Percentiles rank a stretch among this genome's conserved stretches.
Evolutionary conservation across 1,284 basidiomycete species (phyloP).

Genomic region (Heterobasidion annosum): DNA sequence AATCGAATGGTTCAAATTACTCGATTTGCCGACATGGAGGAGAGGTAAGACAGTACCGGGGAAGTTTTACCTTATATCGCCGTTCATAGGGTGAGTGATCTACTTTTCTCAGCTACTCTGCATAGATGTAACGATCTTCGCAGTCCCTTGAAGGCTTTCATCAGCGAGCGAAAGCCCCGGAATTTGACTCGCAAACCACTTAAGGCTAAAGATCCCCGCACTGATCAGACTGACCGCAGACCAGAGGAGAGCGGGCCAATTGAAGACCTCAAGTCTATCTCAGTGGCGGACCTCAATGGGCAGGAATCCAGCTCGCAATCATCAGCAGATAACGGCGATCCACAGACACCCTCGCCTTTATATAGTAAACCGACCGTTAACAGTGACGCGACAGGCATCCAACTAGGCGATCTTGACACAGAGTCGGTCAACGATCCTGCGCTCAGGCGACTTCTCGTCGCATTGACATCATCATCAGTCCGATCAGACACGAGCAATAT

Average conservation of each 20-base stretch:
- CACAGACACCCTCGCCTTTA: constrained; percentile 54
- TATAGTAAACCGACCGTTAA: constrained; percentile 30
- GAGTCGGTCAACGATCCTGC: constrained; percentile 40
- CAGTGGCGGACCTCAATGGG: constrained; percentile 20
- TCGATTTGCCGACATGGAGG: constrained; percentile 92
- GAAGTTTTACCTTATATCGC: constrained; percentile 94
- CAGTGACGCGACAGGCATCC: constrained; percentile 15
- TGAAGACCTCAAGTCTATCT: constrained; percentile 11
- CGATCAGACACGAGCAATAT: constrained; percentile 8
- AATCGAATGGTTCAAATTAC: constrained; percentile 93
- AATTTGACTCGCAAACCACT: constrained; percentile 19
- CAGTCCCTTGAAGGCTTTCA: constrained; percentile 61
- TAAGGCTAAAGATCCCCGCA: constrained; percentile 15
- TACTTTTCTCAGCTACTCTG: constrained; percentile 5
- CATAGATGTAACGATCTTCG: neutral
- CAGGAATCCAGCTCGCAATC: constrained; percentile 62
- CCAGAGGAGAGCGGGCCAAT: constrained; percentile 9
- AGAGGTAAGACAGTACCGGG: constrained; percentile 64
- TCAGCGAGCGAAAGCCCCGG: constrained; percentile 21
- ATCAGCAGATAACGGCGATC: constrained; percentile 50
- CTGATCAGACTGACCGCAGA: constrained; percentile 14
- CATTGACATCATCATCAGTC: constrained; percentile 53
- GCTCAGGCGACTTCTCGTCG: constrained; percentile 56
- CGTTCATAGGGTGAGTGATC: constrained; percentile 78
- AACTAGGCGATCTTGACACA: constrained; percentile 7